A percentile compares a stretch with the other conserved stretches of the same genome.
Conservation (phyloP, 1,139 yeast genomes). For the Pneumocystis sp. region DNA sequence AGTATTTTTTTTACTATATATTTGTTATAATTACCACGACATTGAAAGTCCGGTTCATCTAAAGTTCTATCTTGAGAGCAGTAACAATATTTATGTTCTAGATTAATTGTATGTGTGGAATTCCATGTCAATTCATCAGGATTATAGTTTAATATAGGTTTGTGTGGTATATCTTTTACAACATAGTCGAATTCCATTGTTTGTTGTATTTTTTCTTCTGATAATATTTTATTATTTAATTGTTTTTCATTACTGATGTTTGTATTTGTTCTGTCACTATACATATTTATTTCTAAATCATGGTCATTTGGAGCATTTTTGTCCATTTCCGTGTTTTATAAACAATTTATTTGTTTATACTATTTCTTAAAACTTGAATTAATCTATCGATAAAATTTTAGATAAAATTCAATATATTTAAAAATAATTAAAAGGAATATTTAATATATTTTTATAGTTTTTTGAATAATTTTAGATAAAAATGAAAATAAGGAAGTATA, state of each 20-base stretch:
- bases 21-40: neutral
- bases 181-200: constrained; percentile 9
- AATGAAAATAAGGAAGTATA: neutral
- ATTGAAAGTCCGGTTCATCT: constrained; percentile 9
- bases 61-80: constrained; percentile 12
- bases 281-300: neutral
- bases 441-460: neutral
- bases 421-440: neutral
- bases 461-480: neutral
- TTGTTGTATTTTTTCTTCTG: neutral
- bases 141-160: constrained; percentile 3
- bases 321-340: neutral
- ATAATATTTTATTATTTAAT: neutral
- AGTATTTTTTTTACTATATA: neutral
- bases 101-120: constrained; percentile 9
- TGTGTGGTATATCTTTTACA: constrained; percentile 13
- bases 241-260: neutral
- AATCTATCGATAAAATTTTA: neutral
- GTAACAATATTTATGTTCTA: constrained; percentile 11
- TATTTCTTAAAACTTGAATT: neutral
- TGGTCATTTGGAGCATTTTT: neutral
- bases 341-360: neutral
- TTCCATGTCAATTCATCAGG: constrained; percentile 7
- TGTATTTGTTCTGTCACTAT: neutral
- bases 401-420: neutral